These are phyloP conservation scores for Leishmania tropica DNA, from an alignment of 208 protist genomes.

Conservation along the genomic window DNA sequence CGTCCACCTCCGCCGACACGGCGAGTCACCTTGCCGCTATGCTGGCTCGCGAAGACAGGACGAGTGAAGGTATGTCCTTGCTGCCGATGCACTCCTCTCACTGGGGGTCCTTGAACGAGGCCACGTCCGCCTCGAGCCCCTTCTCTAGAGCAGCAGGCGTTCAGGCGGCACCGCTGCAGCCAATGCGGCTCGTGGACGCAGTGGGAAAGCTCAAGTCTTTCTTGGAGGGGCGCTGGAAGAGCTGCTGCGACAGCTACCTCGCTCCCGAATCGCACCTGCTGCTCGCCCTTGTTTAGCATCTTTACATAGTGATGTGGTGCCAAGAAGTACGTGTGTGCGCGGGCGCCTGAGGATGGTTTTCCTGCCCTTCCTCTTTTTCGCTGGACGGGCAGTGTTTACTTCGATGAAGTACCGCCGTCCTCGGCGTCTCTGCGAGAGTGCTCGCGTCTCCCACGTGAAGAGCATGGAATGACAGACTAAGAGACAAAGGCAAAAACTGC, in stretches of 20 bases:
- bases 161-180: not conserved
- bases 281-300: constrained; percentile 20
- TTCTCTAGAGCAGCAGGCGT: not conserved
- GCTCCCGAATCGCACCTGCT: constrained; percentile 48
- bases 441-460: not conserved
- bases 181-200: constrained; percentile 25
- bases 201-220: constrained; percentile 28
- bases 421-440: not conserved
- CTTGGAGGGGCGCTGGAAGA: constrained; percentile 23
- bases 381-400: not conserved
- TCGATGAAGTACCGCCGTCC: not conserved
- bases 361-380: not conserved
- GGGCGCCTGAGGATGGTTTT: not conserved
- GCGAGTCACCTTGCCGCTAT: constrained; percentile 8
- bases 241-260: constrained; percentile 44
- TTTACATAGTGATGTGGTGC: not conserved
- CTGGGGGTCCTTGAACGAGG: not conserved
- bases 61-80: not conserved
- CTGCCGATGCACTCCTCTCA: constrained; percentile 6
- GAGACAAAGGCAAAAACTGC: not conserved
- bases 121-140: not conserved
- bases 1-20: not conserved
- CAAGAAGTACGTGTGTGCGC: not conserved
- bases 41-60: constrained; percentile 1
- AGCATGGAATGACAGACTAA: not conserved